Evolutionary conservation across 1,139 yeast species (phyloP).

Genomic region (Kazachstania sp.): DNA sequence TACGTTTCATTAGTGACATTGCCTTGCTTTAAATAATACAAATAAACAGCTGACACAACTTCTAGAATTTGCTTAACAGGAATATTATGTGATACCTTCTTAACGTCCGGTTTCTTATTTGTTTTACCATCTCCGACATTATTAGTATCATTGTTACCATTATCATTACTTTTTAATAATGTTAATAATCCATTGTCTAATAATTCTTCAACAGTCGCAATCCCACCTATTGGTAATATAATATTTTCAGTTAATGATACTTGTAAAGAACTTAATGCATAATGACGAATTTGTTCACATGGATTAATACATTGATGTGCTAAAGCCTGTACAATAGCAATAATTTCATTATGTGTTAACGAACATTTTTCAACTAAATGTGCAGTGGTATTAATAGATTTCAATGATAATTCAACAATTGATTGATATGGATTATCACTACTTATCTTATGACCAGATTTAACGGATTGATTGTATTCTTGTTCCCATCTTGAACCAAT

Average conservation of each 20-base stretch:
- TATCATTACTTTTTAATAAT: conserved; percentile 37
- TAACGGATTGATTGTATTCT: conserved; percentile 40
- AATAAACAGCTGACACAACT: conserved; percentile 61
- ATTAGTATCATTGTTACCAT: no score
- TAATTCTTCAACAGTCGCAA: conserved; percentile 40
- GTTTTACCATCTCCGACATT: no score
- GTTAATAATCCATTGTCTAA: conserved; percentile 74
- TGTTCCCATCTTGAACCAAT: conserved; percentile 72
- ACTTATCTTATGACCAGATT: conserved; percentile 37
- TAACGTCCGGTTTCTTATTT: not conserved
- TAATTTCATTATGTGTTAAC: conserved; percentile 31
- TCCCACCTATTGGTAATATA: conserved; percentile 26
- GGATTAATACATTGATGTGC: conserved; percentile 88
- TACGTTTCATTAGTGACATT: conserved; percentile 39
- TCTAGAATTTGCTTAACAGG: conserved; percentile 48
- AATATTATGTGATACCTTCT: not conserved
- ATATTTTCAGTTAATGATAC: conserved; percentile 36
- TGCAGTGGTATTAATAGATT: conserved; percentile 54
- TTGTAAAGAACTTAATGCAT: conserved; percentile 53
- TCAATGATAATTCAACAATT: conserved; percentile 49
- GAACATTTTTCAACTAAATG: conserved; percentile 34
- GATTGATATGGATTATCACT: conserved; percentile 45
- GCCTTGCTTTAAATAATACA: conserved; percentile 44
- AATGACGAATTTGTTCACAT: conserved; percentile 63
- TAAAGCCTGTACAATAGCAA: conserved; percentile 65